Percentiles rank a stretch among this genome's conserved stretches.
phyloP scores from a whole-genome alignment of 805 yeast species.

The Lipomyces sp. region DNA sequence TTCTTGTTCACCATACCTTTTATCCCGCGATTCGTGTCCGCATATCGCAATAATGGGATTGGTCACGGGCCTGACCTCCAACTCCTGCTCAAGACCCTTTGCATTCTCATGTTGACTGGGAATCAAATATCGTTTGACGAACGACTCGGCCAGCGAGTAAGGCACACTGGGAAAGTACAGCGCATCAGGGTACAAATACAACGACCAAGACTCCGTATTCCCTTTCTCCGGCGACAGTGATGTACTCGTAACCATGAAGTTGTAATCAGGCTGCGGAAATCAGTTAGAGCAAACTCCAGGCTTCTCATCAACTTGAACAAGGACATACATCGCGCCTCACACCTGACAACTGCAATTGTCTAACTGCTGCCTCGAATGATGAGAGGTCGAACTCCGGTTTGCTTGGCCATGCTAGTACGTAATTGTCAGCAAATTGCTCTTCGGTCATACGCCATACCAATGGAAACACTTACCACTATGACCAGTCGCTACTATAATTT shows the following conservation, averaged over 20 bases:
- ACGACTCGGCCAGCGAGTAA: conserved; percentile 7
- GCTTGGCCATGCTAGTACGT: conserved; percentile 38
- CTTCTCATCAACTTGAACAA: not conserved
- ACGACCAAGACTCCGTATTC: conserved; percentile 32
- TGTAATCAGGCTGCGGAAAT: conserved; percentile 17
- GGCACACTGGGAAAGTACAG: conserved; percentile 30
- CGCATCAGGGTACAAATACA: conserved; percentile 56
- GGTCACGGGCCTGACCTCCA: conserved; percentile 4
- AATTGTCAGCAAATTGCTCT: not conserved
- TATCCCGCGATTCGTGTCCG: conserved; percentile 63
- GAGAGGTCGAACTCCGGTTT: conserved; percentile 44
- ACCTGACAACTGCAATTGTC: conserved; percentile 9
- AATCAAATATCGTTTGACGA: conserved; percentile 23
- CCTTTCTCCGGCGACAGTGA: conserved; percentile 2
- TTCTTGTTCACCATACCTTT: conserved; percentile 20
- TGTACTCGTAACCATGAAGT: conserved; percentile 23
- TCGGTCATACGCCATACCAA: not conserved
- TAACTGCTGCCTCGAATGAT: conserved; percentile 11
- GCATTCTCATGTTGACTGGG: conserved; percentile 32
- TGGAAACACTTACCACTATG: conserved; percentile 37
- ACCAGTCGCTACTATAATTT: conserved; percentile 52
- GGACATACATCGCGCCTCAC: conserved; percentile 17
- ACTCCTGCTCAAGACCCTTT: conserved; percentile 28
- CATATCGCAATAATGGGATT: conserved; percentile 51
- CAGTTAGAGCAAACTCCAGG: not conserved